Evolutionary conservation across 805 yeast species (phyloP), one percentile per base, ranked within the genome.

Genomic region (Lipomyces mesembrius): DNA sequence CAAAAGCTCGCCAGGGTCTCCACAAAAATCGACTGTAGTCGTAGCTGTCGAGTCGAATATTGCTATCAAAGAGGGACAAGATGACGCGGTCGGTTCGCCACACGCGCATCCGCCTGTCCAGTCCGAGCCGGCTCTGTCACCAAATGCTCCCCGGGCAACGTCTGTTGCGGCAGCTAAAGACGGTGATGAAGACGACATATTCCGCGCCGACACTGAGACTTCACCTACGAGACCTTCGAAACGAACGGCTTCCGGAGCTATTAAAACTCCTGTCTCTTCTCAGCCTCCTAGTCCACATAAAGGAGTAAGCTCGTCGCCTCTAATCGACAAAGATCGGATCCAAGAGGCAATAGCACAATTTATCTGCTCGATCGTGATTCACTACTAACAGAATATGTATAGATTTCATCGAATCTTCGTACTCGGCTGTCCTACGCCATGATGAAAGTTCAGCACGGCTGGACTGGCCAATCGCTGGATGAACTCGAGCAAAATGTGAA

Each of bases 351-450:
- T 57, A 4, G 29, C n/a, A 37, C n/a, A 22, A 55, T 29, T 49
- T 58, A 29, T 27, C 14, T 51, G 11, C 12, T 52, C n/a, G 39
- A 35, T 14, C 12, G 20, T 27, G 43, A 22, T 7, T 22, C n/a
- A n/a, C n/a, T 3, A 12, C 37, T 54, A 25, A 7, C 22, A 17
- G 22, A 8, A 29, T 34, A 8, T 27, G 0, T n/a, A 1, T 32
- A 71, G 68, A 63, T 74, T 49, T 71, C 75, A 9, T 62, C 68
- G 34, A 75, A 69, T 37, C 63, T 75, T 39, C 68, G 70, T 49
- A 68, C 72, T 17, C 72, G 76, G 43, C 67, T 75, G 27, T 66
- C 76, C 22, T 67, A 70, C 67, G 77, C 78, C 14, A 71, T 75
- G 68, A 39, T 68, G 22, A 75, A 75, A 61, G 76, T 75, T 12